These are phyloP conservation scores for Botrytis sinoallii DNA, from an alignment of 2,329 filamentous ascomycete genomes.

Conservation along the genomic window DNA sequence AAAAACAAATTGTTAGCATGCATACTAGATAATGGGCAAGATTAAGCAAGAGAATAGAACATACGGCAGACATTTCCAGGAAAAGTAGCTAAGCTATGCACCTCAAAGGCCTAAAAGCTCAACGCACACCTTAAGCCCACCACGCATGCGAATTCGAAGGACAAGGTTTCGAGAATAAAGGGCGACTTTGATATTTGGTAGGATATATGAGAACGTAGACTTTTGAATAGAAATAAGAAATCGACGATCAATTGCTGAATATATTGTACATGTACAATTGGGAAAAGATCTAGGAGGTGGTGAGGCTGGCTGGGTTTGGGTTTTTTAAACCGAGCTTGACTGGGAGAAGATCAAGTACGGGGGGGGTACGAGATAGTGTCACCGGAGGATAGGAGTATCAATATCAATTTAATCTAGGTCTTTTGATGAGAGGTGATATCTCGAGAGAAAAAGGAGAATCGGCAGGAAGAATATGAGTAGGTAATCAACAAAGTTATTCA, in stretches of 20 bases:
- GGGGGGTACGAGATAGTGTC: not conserved
- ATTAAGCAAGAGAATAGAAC: slow-evolving; percentile 19
- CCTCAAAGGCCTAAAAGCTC: slow-evolving; percentile 25
- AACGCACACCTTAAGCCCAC: slow-evolving; percentile 15
- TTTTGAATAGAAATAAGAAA: not conserved
- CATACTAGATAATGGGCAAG: not conserved
- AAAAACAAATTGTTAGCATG: not conserved
- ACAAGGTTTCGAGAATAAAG: not conserved
- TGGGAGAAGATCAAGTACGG: not conserved
- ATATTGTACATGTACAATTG: slow-evolving; percentile 2
- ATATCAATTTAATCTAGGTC: slow-evolving; percentile 7
- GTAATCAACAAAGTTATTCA: not conserved
- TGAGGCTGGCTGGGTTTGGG: slow-evolving; percentile 3
- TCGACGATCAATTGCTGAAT: slow-evolving; percentile 8
- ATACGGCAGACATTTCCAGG: slow-evolving; percentile 35
- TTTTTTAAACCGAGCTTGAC: slow-evolving; percentile 10
- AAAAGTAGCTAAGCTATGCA: slow-evolving; percentile 21
- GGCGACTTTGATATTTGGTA: not conserved
- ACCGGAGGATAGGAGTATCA: slow-evolving; percentile 1
- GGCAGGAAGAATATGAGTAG: not conserved
- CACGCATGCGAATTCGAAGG: slow-evolving; percentile 13
- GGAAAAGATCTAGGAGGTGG: not conserved
- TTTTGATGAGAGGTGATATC: not conserved
- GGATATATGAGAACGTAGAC: not conserved
- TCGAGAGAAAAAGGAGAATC: not conserved